Conservation (phyloP, 768 basidiomycete species). For the Podaxis sp. region DNA sequence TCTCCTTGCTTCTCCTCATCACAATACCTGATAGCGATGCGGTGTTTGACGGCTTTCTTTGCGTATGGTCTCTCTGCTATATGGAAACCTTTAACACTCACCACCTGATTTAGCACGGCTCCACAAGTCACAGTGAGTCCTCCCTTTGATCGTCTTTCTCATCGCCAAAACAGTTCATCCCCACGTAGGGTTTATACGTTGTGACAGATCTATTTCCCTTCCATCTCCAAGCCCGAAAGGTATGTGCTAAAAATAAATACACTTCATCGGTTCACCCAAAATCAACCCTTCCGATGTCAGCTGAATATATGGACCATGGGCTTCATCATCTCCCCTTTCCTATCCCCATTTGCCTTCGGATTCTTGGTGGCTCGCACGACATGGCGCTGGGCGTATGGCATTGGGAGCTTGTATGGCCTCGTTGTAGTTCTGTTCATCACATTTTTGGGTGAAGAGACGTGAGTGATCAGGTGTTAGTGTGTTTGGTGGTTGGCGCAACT, state of each 20-base stretch:
- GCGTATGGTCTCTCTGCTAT: conserved; percentile 29
- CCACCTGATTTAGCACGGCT: not conserved
- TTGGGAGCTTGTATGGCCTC: conserved; percentile 58
- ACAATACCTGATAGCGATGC: conserved; percentile 38
- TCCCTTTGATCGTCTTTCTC: not conserved
- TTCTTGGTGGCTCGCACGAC: conserved; percentile 60
- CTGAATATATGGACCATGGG: conserved; percentile 60
- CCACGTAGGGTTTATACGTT: conserved; percentile 51
- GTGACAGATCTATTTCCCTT: conserved; percentile 68
- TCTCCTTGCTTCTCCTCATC: not conserved
- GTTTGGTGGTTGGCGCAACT: conserved; percentile 40
- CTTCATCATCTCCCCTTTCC: conserved; percentile 61
- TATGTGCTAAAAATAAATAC: conserved; percentile 21
- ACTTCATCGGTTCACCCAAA: not conserved
- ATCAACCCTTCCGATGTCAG: conserved; percentile 22
- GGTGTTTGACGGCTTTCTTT: conserved; percentile 59
- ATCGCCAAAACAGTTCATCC: not conserved
- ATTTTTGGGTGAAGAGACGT: conserved; percentile 70
- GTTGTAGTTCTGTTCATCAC: conserved; percentile 55
- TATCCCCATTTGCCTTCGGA: conserved; percentile 65
- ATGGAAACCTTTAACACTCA: not conserved
- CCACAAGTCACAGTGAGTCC: conserved; percentile 10
- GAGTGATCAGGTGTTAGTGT: conserved; percentile 31
- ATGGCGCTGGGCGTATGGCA: conserved; percentile 70
- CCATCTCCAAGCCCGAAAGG: conserved; percentile 68